phyloP scores from a whole-genome alignment of 2,329 filamentous ascomycete species.

The Pezizomycotina sp. region DNA sequence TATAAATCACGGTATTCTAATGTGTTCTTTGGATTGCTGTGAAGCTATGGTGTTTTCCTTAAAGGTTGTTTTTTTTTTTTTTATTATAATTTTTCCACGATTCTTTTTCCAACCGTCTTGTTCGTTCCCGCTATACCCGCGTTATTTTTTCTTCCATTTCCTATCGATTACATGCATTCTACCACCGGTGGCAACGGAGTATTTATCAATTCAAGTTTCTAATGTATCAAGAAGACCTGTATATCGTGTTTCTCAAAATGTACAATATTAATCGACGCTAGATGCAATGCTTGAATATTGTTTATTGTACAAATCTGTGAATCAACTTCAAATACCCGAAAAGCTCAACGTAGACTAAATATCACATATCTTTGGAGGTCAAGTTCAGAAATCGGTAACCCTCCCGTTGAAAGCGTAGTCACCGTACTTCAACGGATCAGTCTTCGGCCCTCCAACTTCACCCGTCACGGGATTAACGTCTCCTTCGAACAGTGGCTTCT shows the following conservation, averaged over 20 bases:
- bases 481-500: constrained; percentile 80
- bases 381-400: constrained; percentile 75
- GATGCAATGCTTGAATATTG: too few species aligned
- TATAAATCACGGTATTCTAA: too few species aligned
- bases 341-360: too few species aligned
- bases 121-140: background rate
- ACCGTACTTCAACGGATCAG: constrained; percentile 64
- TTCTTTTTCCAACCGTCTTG: background rate
- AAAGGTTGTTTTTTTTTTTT: background rate
- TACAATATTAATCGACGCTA: constrained; percentile 3
- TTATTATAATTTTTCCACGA: background rate
- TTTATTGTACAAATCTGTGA: too few species aligned
- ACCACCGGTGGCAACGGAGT: too few species aligned
- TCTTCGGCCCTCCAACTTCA: constrained; percentile 92
- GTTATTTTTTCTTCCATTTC: constrained; percentile 2
- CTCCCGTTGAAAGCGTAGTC: constrained; percentile 92
- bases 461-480: constrained; percentile 86
- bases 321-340: too few species aligned
- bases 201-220: too few species aligned
- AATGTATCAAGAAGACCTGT: too few species aligned
- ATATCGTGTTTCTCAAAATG: background rate
- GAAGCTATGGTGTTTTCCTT: constrained; percentile 2
- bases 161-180: too few species aligned
- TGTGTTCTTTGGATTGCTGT: background rate
- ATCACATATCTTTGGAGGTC: too few species aligned